Base-by-base conservation (phyloP, 2,329 filamentous ascomycete species). In the Trichophyton benhamiae region DNA sequence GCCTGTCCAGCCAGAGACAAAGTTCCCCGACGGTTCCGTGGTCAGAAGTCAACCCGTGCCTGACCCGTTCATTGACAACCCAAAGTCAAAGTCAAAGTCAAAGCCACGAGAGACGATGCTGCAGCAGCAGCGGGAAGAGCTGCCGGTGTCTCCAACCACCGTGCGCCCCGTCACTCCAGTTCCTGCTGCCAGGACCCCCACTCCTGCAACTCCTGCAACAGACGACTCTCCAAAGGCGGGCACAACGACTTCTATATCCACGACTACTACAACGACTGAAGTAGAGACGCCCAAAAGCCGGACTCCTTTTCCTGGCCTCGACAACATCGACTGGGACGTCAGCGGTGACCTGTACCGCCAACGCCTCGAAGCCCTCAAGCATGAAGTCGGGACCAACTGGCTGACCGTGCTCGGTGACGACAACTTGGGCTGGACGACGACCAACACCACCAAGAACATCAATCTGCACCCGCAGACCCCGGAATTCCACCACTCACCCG, bases 341-440 rank as follows among this genome's bases (percentile, higher is more conserved):
- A 83, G 83, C 62, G 87, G 87, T 60, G 89, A 94, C 68, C 78
- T 89, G 6, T 97, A 96, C 74, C 85, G 88, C 62, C 88, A 88
- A 72, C 94, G 94, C 73, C 87, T 97, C 60, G 91, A 96, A 73
- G 85, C 88, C 2, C 77, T 96, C 60, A 87, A 91, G 64, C 87
- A 87, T 69, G 89, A 92, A 69, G 86, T 96, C 66, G 91, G 91
- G 36, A 89, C 86, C 67, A 88, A 86, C 42, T 99, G 95, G 82
- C 81, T 99, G 44, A 91, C 86, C 65, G 89, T 88, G 13, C 78
- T 97, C 58, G 87, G 88, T 63, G 91, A 96, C 68, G 88, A 94
- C 72, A 80, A 74, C 38, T 13, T 38, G 33, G 33, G 33, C 33
- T 82, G 81, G 78, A 77, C 80, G 58, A 67, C 65, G 33, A 65